Percentiles rank a stretch among this genome's conserved stretches.
phyloP scores from a whole-genome alignment of 345 rosid genomes.

The Raphanus sativus region DNA sequence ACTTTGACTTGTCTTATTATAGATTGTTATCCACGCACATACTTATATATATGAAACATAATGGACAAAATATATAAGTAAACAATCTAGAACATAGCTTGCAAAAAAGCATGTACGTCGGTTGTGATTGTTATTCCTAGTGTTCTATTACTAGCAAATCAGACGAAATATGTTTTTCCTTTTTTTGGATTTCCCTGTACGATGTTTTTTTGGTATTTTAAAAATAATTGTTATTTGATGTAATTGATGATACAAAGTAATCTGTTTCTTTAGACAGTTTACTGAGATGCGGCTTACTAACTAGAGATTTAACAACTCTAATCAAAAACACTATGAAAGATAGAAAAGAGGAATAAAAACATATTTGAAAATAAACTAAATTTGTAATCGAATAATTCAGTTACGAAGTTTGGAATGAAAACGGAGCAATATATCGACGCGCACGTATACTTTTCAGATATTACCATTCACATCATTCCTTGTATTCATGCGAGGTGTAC shows the following conservation, averaged over 20 bases:
- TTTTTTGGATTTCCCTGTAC: not conserved
- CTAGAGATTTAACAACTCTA: not conserved
- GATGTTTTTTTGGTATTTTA: not conserved
- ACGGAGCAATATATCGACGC: conserved; percentile 13
- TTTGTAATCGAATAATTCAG: not conserved
- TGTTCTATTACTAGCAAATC: not conserved
- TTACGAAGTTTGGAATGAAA: not conserved
- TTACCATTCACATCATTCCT: conserved; percentile 16
- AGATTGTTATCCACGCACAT: not conserved
- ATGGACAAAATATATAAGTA: not conserved
- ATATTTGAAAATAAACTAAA: not conserved
- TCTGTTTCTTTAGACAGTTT: not conserved
- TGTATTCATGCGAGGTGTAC: conserved; percentile 21
- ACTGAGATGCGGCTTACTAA: not conserved
- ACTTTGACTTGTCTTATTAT: conserved; percentile 5
- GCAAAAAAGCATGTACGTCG: not conserved
- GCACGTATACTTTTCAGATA: conserved; percentile 23
- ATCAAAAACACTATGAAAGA: not conserved
- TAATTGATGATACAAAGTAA: not conserved
- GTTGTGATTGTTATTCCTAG: not conserved
- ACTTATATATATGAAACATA: not conserved
- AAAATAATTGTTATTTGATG: not conserved
- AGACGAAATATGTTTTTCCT: not conserved
- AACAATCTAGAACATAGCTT: not conserved
- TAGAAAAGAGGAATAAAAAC: not conserved